phyloP scores from a whole-genome alignment of 192 early-diverging fungal species.

The Spizellomyces punctatus region DNA sequence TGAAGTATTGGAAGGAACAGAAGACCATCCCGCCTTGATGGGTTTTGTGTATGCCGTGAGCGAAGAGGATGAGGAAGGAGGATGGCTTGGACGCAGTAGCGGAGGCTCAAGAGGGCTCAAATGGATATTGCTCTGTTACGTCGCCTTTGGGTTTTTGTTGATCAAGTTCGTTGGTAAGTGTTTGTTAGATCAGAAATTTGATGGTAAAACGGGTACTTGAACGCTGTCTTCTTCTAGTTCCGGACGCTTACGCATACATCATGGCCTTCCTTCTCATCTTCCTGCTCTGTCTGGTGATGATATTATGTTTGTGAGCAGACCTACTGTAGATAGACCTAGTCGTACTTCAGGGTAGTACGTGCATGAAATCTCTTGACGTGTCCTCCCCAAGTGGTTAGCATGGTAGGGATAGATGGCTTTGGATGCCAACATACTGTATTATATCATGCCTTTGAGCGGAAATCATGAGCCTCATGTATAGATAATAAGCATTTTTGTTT shows the following conservation, averaged over 20 bases:
- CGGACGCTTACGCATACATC: conserved; percentile 33
- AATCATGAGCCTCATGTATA: too few relatives aligned
- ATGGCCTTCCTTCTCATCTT: conserved; percentile 46
- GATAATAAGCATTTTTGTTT: too few relatives aligned
- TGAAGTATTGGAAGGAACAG: conserved; percentile 21
- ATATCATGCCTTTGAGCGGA: too few relatives aligned
- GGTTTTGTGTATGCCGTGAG: conserved; percentile 42
- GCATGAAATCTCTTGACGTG: too few relatives aligned
- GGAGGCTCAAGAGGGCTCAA: conserved; percentile 23
- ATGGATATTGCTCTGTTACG: conserved; percentile 41
- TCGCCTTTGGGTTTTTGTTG: conserved; percentile 32
- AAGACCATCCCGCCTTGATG: conserved; percentile 46
- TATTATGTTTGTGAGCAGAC: conserved; percentile 33
- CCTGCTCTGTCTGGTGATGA: conserved; percentile 41
- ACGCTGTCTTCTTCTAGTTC: conserved; percentile 13
- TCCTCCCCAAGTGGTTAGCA: too few relatives aligned
- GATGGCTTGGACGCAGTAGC: conserved; percentile 13
- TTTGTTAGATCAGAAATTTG: background rate
- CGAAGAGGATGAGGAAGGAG: conserved; percentile 31
- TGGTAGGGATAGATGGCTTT: too few relatives aligned
- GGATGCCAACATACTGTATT: too few relatives aligned
- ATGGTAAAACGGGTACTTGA: background rate
- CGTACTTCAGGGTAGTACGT: too few relatives aligned
- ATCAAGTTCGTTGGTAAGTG: conserved; percentile 46
- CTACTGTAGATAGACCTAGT: background rate